Conservation (phyloP, 495 filamentous ascomycete genomes). For the Tuber melanosporum region DNA sequence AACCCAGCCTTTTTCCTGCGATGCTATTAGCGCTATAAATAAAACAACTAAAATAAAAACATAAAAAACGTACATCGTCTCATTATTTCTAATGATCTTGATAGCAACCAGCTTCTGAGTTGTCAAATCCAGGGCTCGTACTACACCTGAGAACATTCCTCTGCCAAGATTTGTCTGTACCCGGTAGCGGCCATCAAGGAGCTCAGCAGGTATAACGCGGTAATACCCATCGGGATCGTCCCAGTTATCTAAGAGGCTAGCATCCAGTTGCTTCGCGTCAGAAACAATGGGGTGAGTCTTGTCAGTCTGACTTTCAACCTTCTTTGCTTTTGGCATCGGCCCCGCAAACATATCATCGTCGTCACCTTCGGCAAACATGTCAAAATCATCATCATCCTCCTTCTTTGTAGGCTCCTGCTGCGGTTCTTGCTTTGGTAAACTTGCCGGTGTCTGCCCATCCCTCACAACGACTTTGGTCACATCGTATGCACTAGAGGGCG, state of each 20-base stretch:
- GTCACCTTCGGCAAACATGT: constrained; percentile 94
- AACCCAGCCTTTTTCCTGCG: constrained; percentile 71
- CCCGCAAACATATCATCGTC: constrained; percentile 84
- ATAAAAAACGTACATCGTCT: constrained; percentile 59
- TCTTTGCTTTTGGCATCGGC: constrained; percentile 48
- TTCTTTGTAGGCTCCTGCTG: constrained; percentile 47
- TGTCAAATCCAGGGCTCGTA: constrained; percentile 73
- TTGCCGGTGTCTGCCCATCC: constrained; percentile 51
- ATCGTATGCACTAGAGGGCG: constrained; percentile 57
- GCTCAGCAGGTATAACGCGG: constrained; percentile 79
- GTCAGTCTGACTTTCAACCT: constrained; percentile 37
- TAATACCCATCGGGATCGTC: constrained; percentile 94
- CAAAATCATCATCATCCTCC: constrained; percentile 62
- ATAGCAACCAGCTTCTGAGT: constrained; percentile 70
- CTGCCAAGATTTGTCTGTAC: constrained; percentile 80
- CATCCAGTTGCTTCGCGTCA: constrained; percentile 60
- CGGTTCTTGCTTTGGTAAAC: constrained; percentile 44
- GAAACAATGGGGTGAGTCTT: constrained; percentile 49
- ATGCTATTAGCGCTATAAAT: constrained; percentile 28
- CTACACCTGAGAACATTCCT: constrained; percentile 95
- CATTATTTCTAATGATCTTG: constrained; percentile 91
- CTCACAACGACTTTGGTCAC: constrained; percentile 55
- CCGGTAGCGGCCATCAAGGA: constrained; percentile 81
- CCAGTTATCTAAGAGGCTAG: constrained; percentile 85
- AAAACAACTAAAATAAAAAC: neutral